Conservation (phyloP, 371 early-diverging fungal genomes). For the Mortierella sp. region DNA sequence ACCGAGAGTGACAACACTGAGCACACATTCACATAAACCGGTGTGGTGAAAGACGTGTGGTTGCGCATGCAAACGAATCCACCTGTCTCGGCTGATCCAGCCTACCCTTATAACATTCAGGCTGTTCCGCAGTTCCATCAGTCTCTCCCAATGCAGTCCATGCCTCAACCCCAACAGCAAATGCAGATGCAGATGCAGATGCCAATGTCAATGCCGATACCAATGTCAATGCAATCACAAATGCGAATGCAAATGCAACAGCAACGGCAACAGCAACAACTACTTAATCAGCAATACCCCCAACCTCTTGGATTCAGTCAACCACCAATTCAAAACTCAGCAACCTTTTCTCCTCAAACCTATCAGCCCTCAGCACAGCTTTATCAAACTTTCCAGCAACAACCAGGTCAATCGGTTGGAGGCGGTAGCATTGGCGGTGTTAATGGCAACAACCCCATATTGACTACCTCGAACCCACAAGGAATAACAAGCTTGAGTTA, state of each 20-base stretch:
- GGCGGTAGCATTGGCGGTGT: conserved; percentile 9
- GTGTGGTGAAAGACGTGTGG: background rate
- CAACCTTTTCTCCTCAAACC: conserved; percentile 14
- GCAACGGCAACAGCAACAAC: conserved; percentile 17
- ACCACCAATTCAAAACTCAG: background rate
- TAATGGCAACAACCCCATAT: background rate
- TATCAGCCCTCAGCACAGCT: background rate
- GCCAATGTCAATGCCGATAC: conserved; percentile 16
- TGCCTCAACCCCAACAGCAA: conserved; percentile 8
- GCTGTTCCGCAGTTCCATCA: conserved; percentile 1
- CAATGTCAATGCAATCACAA: conserved; percentile 6
- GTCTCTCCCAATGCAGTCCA: conserved; percentile 9
- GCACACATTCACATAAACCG: too few species aligned
- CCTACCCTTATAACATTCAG: conserved; percentile 20
- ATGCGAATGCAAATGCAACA: conserved; percentile 16
- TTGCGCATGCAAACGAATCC: conserved; percentile 20
- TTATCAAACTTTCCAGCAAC: conserved; percentile 18
- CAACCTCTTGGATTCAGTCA: conserved; percentile 7
- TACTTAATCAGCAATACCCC: conserved; percentile 16
- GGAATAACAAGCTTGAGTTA: background rate
- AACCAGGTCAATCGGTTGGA: background rate
- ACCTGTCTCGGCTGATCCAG: conserved; percentile 20
- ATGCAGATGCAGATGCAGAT: conserved; percentile 9
- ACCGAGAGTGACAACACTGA: too few species aligned
- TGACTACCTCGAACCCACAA: background rate